These are phyloP conservation scores for Zygotorulaspora danielsina DNA, from an alignment of 805 yeast species.

Conservation along the genomic window DNA sequence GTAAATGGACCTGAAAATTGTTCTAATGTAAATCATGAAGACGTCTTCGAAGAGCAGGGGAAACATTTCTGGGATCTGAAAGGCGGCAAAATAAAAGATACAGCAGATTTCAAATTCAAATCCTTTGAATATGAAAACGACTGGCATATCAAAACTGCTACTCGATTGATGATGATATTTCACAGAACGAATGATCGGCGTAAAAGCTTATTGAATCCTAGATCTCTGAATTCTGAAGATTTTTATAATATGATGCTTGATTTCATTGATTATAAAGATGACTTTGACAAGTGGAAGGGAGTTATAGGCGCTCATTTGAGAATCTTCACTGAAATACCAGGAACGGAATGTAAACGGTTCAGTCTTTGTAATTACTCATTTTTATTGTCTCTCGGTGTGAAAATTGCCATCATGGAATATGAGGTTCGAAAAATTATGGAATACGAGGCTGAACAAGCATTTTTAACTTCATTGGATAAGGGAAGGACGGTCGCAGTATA, in stretches of 20 bases:
- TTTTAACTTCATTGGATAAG: conserved; percentile 65
- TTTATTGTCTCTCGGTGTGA: conserved; percentile 73
- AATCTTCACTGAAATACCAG: not conserved
- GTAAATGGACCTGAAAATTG: not conserved
- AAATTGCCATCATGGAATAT: conserved; percentile 73
- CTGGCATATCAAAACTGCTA: conserved; percentile 76
- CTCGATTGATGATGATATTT: conserved; percentile 52
- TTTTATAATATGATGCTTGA: conserved; percentile 78
- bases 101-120: conserved; percentile 24
- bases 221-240: conserved; percentile 32
- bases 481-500: conserved; percentile 61
- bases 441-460: conserved; percentile 83
- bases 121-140: conserved; percentile 58
- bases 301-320: conserved; percentile 5
- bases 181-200: conserved; percentile 46
- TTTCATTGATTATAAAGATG: conserved; percentile 67
- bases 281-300: conserved; percentile 71
- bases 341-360: conserved; percentile 32
- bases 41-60: not conserved
- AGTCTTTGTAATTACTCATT: conserved; percentile 83
- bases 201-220: conserved; percentile 23
- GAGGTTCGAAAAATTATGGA: conserved; percentile 82
- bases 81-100: conserved; percentile 1
- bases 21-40: not conserved
- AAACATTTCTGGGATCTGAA: conserved; percentile 5